Evolutionary conservation across 805 yeast genomes (phyloP).

Genomic region (Hanseniaspora lachancei): DNA sequence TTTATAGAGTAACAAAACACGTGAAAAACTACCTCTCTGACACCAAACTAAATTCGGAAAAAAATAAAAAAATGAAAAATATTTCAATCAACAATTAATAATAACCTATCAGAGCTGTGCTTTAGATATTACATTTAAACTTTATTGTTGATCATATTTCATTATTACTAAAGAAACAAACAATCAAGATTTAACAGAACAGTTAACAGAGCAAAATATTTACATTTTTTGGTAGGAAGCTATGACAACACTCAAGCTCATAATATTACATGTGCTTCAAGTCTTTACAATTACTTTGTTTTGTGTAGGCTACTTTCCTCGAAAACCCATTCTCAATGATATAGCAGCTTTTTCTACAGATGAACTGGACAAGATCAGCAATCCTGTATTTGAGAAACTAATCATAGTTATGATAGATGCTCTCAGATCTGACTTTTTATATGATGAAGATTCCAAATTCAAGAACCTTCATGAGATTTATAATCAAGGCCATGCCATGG

Average conservation of each 20-base stretch:
- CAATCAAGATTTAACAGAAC: no score
- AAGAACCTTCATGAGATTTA: constrained; percentile 50
- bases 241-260: neutral
- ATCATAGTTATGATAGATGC: constrained; percentile 88
- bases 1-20: no score
- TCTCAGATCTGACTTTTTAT: constrained; percentile 75
- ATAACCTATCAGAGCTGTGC: no score
- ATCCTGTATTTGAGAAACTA: constrained; percentile 47
- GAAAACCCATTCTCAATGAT: constrained; percentile 67
- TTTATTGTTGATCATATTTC: no score
- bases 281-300: constrained; percentile 48
- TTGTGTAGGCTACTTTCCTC: constrained; percentile 79
- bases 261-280: constrained; percentile 25
- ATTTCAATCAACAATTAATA: no score
- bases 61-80: no score
- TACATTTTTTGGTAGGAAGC: no score
- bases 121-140: no score
- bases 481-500: constrained; percentile 57
- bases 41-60: no score
- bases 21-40: no score
- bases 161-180: no score
- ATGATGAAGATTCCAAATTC: constrained; percentile 53
- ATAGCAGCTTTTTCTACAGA: constrained; percentile 29
- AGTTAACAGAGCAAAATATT: no score
- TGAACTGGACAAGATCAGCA: constrained; percentile 17